Evolutionary conservation across 768 basidiomycete species (phyloP).

Genomic region (Tricholoma matsutake): DNA sequence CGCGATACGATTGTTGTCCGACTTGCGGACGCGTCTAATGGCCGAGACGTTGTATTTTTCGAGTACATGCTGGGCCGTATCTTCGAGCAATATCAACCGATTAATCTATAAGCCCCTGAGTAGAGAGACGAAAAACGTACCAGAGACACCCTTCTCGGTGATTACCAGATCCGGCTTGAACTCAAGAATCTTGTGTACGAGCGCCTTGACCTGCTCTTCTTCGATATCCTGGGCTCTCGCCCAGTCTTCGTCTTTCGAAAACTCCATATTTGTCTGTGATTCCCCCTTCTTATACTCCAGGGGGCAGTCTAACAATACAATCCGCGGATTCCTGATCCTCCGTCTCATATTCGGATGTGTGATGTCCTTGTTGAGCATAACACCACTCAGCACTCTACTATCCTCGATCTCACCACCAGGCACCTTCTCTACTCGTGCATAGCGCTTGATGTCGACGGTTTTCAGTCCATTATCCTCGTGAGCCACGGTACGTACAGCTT

Average conservation of each 20-base stretch:
- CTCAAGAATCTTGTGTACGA: constrained; percentile 83
- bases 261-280: constrained; percentile 97
- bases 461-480: constrained; percentile 72
- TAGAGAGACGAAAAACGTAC: constrained; percentile 40
- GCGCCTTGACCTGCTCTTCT: constrained; percentile 91
- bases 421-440: constrained; percentile 95
- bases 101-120: neutral
- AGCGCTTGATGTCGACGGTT: constrained; percentile 97
- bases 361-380: constrained; percentile 99
- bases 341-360: constrained; percentile 97
- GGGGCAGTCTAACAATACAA: constrained; percentile 90
- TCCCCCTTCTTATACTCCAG: constrained; percentile 99
- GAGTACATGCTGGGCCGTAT: constrained; percentile 91
- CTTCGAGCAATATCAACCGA: constrained; percentile 34
- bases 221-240: constrained; percentile 89
- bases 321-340: constrained; percentile 84
- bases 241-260: constrained; percentile 93
- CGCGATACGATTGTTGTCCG: constrained; percentile 98
- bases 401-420: constrained; percentile 98
- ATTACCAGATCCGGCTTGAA: constrained; percentile 95
- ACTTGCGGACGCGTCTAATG: constrained; percentile 95
- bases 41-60: constrained; percentile 88
- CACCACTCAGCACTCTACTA: constrained; percentile 79
- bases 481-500: constrained; percentile 89
- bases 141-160: constrained; percentile 97